Conservation (phyloP, 352 stramenopile species). For the Pythium vanterpoolii region DNA sequence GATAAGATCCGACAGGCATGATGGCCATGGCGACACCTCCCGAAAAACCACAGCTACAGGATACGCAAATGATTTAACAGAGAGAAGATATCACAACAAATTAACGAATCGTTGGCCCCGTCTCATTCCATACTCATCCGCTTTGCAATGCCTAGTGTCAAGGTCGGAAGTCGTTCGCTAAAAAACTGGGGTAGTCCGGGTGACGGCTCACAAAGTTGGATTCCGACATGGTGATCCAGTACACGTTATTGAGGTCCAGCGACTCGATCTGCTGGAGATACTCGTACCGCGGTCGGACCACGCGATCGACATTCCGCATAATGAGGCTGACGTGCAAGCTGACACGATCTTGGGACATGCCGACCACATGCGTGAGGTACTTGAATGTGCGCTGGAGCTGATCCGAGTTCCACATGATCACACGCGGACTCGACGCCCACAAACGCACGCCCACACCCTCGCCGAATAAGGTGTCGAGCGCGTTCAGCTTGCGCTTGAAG, state of each 20-base stretch:
- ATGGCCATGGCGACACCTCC: no score
- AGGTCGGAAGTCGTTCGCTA: background rate
- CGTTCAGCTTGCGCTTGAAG: slow-evolving; percentile 40
- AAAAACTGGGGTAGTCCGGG: slow-evolving; percentile 24
- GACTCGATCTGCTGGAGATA: slow-evolving; percentile 30
- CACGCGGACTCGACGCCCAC: slow-evolving; percentile 28
- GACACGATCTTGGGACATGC: slow-evolving; percentile 32
- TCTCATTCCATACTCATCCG: background rate
- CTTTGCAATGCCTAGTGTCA: background rate
- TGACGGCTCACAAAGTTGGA: slow-evolving; percentile 28
- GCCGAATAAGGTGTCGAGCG: slow-evolving; percentile 48
- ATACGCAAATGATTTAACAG: no score
- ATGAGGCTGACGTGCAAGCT: slow-evolving; percentile 28
- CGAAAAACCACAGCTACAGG: no score
- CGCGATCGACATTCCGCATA: slow-evolving; percentile 38
- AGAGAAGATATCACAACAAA: no score
- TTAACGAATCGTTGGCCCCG: no score
- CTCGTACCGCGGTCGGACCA: slow-evolving; percentile 44
- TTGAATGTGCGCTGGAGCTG: slow-evolving; percentile 36
- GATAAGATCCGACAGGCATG: no score
- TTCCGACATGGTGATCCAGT: slow-evolving; percentile 39
- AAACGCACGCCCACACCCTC: slow-evolving; percentile 15
- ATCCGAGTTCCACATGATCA: slow-evolving; percentile 54
- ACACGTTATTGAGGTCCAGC: background rate
- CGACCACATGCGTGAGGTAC: slow-evolving; percentile 34